These are phyloP conservation scores for Plectosphaerella plurivora DNA, from an alignment of 2,329 filamentous ascomycete species.

Conservation along the genomic window DNA sequence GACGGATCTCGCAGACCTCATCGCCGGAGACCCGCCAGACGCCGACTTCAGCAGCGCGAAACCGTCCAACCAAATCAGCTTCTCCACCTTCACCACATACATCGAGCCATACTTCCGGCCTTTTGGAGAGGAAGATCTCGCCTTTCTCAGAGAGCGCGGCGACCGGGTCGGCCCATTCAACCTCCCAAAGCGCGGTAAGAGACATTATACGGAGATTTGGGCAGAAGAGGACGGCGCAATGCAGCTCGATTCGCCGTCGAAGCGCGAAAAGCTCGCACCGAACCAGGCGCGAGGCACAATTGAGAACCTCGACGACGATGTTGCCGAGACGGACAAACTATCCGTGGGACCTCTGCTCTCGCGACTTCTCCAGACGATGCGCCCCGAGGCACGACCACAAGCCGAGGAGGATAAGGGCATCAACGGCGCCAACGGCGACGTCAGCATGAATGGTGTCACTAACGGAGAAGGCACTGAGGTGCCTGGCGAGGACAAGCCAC, in stretches of 20 bases:
- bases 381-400: slow-evolving; percentile 64
- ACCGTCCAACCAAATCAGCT: slow-evolving; percentile 89
- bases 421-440: slow-evolving; percentile 50
- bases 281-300: slow-evolving; percentile 84
- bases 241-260: slow-evolving; percentile 62
- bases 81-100: slow-evolving; percentile 87
- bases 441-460: slow-evolving; percentile 48
- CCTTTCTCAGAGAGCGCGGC: slow-evolving; percentile 85
- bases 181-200: slow-evolving; percentile 79
- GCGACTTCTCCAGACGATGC: slow-evolving; percentile 73
- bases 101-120: slow-evolving; percentile 88
- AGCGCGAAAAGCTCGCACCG: slow-evolving; percentile 62
- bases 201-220: slow-evolving; percentile 87
- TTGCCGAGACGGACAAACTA: slow-evolving; percentile 83
- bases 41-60: slow-evolving; percentile 95
- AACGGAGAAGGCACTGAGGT: slow-evolving; percentile 38
- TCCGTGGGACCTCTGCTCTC: slow-evolving; percentile 84
- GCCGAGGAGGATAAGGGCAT: slow-evolving; percentile 51
- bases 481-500: slow-evolving; percentile 31
- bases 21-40: slow-evolving; percentile 85
- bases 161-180: slow-evolving; percentile 80
- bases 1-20: slow-evolving; percentile 76
- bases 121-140: slow-evolving; percentile 88
- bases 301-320: slow-evolving; percentile 80
- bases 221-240: slow-evolving; percentile 86